Evolutionary conservation across 495 filamentous ascomycete species (phyloP), one percentile per base, ranked within the genome.

Genomic region (Tuber microsphaerosporum): DNA sequence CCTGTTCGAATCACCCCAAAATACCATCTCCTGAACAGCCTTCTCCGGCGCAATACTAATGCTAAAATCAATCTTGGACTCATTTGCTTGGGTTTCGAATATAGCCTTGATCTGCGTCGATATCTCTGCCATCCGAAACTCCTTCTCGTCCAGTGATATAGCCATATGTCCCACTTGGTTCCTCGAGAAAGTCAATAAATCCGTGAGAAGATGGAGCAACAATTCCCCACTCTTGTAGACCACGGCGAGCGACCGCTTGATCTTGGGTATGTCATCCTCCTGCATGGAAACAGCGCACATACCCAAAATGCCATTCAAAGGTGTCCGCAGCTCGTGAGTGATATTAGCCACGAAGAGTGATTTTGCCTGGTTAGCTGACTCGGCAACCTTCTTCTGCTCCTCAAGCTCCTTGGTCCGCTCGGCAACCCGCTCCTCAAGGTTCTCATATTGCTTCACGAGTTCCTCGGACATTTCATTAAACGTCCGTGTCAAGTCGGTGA

Each of bases 401-500:
- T 97, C 93, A 0, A 82, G 72, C 82, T 97, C 92, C 34, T 87
- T 87, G 34, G 94, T 97, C 61, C 94, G 88, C 84, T 94, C 90
- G 0, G 87, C 88, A 20, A 97, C 94, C 71, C 94, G 91, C 72
- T 95, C 91, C 80, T 97, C 94, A 37, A 97, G 85, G 14, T 88
- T 89, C 70, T 88, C 89, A 77, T 97, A 97, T 80, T 97, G 94
- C 82, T 92, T 91, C 76, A 92, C 86, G 46, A 97, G 85, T 80
- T 97, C 93, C 69, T 97, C 93, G 1, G 92, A 91, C 94, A 97
- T 97, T 76, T 92, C 92, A 80, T 97, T 97, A 83, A 95, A 97
- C 0, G 93, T 95, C 69, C 85, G 84, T 0, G 94, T 97, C 34
- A 97, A 86, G 79, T 97, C 93, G 0, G 93, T 94, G 19, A 97